Percentiles rank a stretch among this genome's conserved stretches.
Evolutionary conservation across 768 basidiomycete genomes (phyloP).

Genomic region (Psilocybe azurescens): DNA sequence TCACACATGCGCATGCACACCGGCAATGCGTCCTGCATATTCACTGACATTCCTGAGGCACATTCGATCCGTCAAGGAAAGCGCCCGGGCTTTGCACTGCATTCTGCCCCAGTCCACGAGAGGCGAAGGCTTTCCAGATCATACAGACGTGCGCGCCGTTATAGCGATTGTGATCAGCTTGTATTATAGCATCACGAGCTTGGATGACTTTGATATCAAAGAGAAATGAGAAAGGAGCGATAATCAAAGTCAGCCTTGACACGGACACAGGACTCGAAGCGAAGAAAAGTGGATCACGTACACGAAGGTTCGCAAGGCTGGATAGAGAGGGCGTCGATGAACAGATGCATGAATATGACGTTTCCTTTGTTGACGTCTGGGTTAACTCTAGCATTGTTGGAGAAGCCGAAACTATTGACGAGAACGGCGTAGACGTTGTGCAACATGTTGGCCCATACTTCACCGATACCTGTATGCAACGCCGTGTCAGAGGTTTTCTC

Average conservation of each 20-base stretch:
- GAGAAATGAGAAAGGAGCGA: neutral
- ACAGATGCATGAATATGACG: conserved; percentile 24
- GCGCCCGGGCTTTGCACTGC: conserved; percentile 18
- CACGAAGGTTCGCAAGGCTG: conserved; percentile 26
- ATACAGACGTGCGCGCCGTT: conserved; percentile 46
- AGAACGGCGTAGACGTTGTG: conserved; percentile 34
- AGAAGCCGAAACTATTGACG: conserved; percentile 35
- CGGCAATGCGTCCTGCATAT: neutral
- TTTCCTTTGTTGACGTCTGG: conserved; percentile 23
- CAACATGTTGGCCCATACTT: conserved; percentile 45
- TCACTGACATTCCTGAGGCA: neutral
- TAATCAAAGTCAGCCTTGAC: neutral
- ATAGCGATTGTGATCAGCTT: conserved; percentile 53
- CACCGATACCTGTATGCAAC: conserved; percentile 46
- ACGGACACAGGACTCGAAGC: neutral
- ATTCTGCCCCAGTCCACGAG: conserved; percentile 46
- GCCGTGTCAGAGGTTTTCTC: neutral
- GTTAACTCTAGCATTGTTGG: conserved; percentile 32
- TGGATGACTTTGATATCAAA: conserved; percentile 33
- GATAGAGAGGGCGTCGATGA: conserved; percentile 22
- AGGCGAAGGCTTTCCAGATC: conserved; percentile 51
- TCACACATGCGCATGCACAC: neutral
- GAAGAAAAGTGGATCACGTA: conserved; percentile 9
- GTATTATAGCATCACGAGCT: conserved; percentile 53
- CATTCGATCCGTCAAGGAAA: conserved; percentile 1